A percentile compares a stretch with the other conserved stretches of the same genome.
These are phyloP conservation scores for Botrytis squamosa DNA, from an alignment of 2,329 filamentous ascomycete genomes.

Conservation along the genomic window DNA sequence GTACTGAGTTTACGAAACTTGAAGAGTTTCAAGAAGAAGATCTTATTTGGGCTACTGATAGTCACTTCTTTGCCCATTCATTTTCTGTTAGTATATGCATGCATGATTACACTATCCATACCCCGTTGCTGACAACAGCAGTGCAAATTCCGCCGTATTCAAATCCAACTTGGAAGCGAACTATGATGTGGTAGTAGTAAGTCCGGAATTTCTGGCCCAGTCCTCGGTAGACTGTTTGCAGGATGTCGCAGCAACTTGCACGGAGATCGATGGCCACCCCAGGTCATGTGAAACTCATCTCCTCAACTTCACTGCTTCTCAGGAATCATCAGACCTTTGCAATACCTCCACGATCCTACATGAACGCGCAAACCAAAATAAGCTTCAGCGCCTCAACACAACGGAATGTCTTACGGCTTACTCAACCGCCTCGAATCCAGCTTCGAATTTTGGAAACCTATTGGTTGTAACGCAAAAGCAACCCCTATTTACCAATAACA, in stretches of 20 bases:
- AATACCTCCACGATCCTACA: constrained; percentile 13
- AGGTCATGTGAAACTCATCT: constrained; percentile 6
- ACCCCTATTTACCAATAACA: constrained; percentile 22
- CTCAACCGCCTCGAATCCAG: constrained; percentile 22
- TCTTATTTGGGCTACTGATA: constrained; percentile 25
- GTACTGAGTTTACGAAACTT: constrained; percentile 45
- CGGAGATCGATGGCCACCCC: constrained; percentile 19
- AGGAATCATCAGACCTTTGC: constrained; percentile 4
- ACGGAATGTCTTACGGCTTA: constrained; percentile 30
- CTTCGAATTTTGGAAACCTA: constrained; percentile 26
- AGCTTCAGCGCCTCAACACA: constrained; percentile 25
- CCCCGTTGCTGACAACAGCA: not conserved
- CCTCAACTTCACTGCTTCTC: not conserved
- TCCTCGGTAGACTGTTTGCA: not conserved
- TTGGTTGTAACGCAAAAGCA: constrained; percentile 29
- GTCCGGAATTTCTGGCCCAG: constrained; percentile 25
- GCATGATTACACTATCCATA: not conserved
- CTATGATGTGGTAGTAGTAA: constrained; percentile 29
- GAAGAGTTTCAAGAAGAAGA: constrained; percentile 27
- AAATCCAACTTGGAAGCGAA: constrained; percentile 27
- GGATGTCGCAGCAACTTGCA: constrained; percentile 20
- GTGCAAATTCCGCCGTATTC: constrained; percentile 32
- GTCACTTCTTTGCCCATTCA: constrained; percentile 32
- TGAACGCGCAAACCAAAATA: constrained; percentile 14
- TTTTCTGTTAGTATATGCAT: constrained; percentile 31